Evolutionary conservation across 1,284 basidiomycete genomes (phyloP).

Genomic region (Moniliophthora roreri): DNA sequence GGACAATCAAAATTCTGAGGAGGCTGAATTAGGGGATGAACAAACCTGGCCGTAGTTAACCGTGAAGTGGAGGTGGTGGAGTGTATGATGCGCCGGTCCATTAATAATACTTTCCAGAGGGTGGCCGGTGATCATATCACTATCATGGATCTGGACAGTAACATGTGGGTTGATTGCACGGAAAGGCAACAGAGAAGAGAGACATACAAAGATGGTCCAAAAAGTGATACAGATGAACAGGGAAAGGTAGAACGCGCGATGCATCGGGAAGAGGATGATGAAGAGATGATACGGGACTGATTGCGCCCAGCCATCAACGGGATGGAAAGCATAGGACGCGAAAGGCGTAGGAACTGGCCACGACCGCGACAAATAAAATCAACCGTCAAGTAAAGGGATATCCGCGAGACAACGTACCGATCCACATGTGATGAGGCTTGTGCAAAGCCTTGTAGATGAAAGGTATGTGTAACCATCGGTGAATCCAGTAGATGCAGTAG

Average conservation of each 20-base stretch:
- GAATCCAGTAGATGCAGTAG: constrained; percentile 91
- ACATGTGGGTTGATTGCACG: too few species aligned
- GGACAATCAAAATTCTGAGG: constrained; percentile 11
- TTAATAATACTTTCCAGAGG: constrained; percentile 91
- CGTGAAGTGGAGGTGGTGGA: constrained; percentile 95
- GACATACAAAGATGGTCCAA: constrained; percentile 84
- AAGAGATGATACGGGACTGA: constrained; percentile 95
- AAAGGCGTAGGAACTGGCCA: constrained; percentile 83
- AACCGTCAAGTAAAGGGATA: too few species aligned
- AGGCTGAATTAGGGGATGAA: constrained; percentile 8
- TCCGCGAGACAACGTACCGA: too few species aligned
- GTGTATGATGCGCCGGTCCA: constrained; percentile 95
- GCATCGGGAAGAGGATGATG: constrained; percentile 89
- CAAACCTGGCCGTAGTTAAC: constrained; percentile 90
- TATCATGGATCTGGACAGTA: constrained; percentile 99
- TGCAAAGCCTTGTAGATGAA: neutral
- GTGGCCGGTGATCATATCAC: constrained; percentile 98
- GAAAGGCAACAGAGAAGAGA: too few species aligned
- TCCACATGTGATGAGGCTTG: constrained; percentile 38
- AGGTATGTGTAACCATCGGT: constrained; percentile 82
- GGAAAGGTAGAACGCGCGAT: constrained; percentile 78
- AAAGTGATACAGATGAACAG: constrained; percentile 90
- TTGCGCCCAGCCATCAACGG: constrained; percentile 92
- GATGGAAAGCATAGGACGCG: constrained; percentile 97
- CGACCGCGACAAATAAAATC: neutral